Base-by-base conservation (phyloP, 805 yeast genomes). In the Ogataea minuta region DNA sequence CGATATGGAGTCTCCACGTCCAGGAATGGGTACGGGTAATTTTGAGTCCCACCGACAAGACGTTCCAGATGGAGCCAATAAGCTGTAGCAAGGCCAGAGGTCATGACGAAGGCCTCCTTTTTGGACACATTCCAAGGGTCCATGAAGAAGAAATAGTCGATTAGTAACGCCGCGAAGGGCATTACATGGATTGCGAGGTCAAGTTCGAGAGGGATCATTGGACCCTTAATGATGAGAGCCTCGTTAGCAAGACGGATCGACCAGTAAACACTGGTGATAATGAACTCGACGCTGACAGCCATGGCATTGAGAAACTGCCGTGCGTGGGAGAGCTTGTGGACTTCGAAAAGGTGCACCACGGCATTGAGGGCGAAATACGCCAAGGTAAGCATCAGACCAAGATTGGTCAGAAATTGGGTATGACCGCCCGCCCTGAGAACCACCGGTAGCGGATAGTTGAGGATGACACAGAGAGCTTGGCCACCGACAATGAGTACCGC, bases 231-330 rank as follows among this genome's bases (percentile, higher is more conserved):
- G 26, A 84, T 79, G 38, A 79, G 54, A 14, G 66, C 63, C 24
- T 72, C 53, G 35, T 72, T 70, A 51, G 78, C 74, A 12, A 82
- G 41, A 46, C 79, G 65, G 47, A 84, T 67, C 0, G 81, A 77
- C 91, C 93, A 84, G 57, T 84, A 84, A 11, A 84, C 75, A 2
- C 63, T 23, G 0, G 85, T 68, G 12, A 84, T 88, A 14, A 83
- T 67, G 9, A 72, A 63, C 54, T 83, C 90, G 12, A 79, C 51
- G 0, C 78, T 74, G 31, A 81, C 59, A 0, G 80, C 77, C 28
- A 77, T 53, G 1, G 85, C 79, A 43, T 79, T 73, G 23, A 72
- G 35, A 36, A 62, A 55, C 37, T 68, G 68, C 45, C 74, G 73
- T 23, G 66, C 19, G 8, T 39, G 27, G 1, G 36, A 23, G 4